Base-by-base conservation (phyloP, 805 yeast genomes). In the Jamesozyma gamospora region DNA sequence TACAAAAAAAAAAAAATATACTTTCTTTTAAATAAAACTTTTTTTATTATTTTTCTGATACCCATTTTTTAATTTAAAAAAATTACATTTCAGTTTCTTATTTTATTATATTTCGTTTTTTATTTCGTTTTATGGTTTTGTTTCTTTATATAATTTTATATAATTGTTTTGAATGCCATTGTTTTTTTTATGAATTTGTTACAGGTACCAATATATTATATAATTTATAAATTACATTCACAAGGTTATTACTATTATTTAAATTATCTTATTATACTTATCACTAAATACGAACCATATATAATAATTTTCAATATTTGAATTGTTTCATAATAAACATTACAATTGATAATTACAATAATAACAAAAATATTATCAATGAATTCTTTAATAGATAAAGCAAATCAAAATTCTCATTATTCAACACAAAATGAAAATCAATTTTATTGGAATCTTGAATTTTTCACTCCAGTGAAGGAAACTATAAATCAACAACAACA, bases 361-460 rank as follows among this genome's bases (percentile, higher is more conserved):
- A 18, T n/a, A 8, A 17, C 11, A 31, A 4, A 9, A 14, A 5
- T n/a, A 14, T 7, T 14, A 29, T 9, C n/a, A 19, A 46, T 36
- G 42, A 38, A 52, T 18, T 35, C 56, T 4, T 34, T 56, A 17
- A 52, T 56, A 32, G 37, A 46, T n/a, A 48, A 46, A 37, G 60
- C 61, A 12, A 37, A 37, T n/a, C 40, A 39, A 17, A 52, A 51
- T 19, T 43, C 49, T 14, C 42, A 40, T 35, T 45, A 45, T 19
- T 40, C 42, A 15, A 33, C 35, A 13, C 35, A 41, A 13, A 41
- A 42, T 5, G 46, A 39, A n/a, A 43, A 41, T 17, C 42, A 51
- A 33, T 12, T 14, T 3, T 52, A 50, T 32, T 64, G 69, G 69
- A 48, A 47, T 15, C 48, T 53, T 16, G 62, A 47, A 41, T 60